Percentiles rank a stretch among this genome's conserved stretches.
phyloP scores from a whole-genome alignment of 768 basidiomycete genomes.

The Tricholoma bakamatsutake region DNA sequence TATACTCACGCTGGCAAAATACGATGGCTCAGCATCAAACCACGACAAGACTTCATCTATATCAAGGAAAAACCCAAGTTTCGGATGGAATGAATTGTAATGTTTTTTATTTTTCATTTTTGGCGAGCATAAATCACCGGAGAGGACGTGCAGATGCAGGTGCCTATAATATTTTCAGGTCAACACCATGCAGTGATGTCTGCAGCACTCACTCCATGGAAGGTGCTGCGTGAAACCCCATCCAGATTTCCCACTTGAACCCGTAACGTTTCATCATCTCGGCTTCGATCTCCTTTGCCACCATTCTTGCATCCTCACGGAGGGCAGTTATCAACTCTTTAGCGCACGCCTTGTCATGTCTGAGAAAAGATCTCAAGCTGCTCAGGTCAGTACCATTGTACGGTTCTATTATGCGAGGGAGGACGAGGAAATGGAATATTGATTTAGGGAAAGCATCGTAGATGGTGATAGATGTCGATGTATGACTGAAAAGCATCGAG shows the following conservation, averaged over 20 bases:
- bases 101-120: constrained; percentile 84
- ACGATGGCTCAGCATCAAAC: constrained; percentile 64
- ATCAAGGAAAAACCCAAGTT: constrained; percentile 76
- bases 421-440: constrained; percentile 81
- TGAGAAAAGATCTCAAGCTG: constrained; percentile 52
- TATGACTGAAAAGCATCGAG: constrained; percentile 54
- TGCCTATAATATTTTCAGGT: constrained; percentile 41
- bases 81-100: constrained; percentile 87
- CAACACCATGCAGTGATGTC: not conserved
- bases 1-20: constrained; percentile 42
- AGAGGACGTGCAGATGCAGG: constrained; percentile 81
- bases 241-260: constrained; percentile 72
- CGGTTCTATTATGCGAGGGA: constrained; percentile 53
- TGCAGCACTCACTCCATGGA: constrained; percentile 73
- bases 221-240: constrained; percentile 80
- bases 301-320: constrained; percentile 46
- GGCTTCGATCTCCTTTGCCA: constrained; percentile 58
- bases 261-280: constrained; percentile 78
- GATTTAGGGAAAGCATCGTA: constrained; percentile 80
- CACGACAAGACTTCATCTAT: constrained; percentile 74
- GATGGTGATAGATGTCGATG: constrained; percentile 52
- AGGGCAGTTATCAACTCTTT: constrained; percentile 48
- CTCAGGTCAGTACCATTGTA: constrained; percentile 33
- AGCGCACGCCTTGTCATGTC: constrained; percentile 46
- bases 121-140: constrained; percentile 66